A percentile compares a stretch with the other conserved stretches of the same genome.
Conservation (phyloP, 2,329 filamentous ascomycete species). For the Fusarium verticillioides region DNA sequence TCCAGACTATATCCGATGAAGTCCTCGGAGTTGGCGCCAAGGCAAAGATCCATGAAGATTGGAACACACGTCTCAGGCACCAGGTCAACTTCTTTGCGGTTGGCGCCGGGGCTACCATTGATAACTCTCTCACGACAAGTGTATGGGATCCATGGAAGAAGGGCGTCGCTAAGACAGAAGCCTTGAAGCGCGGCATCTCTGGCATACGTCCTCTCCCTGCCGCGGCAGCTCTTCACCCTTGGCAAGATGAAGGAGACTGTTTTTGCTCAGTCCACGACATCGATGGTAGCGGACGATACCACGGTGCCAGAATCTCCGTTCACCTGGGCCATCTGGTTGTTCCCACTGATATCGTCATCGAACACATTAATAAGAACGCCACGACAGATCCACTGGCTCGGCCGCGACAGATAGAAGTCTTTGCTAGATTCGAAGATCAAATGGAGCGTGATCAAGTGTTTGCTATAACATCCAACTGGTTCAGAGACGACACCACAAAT, state of each 20-base stretch:
- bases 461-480: constrained; percentile 49
- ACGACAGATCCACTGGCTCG: constrained; percentile 71
- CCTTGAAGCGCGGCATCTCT: constrained; percentile 33
- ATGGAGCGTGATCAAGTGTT: constrained; percentile 57
- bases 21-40: constrained; percentile 60
- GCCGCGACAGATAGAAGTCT: constrained; percentile 77
- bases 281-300: constrained; percentile 55
- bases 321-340: constrained; percentile 67
- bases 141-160: constrained; percentile 55
- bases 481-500: constrained; percentile 47
- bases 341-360: constrained; percentile 76
- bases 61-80: constrained; percentile 57
- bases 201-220: constrained; percentile 50
- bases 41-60: constrained; percentile 58
- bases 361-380: constrained; percentile 73
- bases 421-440: constrained; percentile 66
- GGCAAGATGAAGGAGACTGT: constrained; percentile 86
- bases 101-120: constrained; percentile 73
- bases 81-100: constrained; percentile 79
- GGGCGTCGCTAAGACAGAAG: constrained; percentile 20
- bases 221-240: constrained; percentile 69
- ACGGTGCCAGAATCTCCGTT: constrained; percentile 74
- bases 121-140: constrained; percentile 69
- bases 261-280: constrained; percentile 75
- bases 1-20: constrained; percentile 56